Conservation (phyloP, 2,329 filamentous ascomycete species). For the Fusarium sp. region DNA sequence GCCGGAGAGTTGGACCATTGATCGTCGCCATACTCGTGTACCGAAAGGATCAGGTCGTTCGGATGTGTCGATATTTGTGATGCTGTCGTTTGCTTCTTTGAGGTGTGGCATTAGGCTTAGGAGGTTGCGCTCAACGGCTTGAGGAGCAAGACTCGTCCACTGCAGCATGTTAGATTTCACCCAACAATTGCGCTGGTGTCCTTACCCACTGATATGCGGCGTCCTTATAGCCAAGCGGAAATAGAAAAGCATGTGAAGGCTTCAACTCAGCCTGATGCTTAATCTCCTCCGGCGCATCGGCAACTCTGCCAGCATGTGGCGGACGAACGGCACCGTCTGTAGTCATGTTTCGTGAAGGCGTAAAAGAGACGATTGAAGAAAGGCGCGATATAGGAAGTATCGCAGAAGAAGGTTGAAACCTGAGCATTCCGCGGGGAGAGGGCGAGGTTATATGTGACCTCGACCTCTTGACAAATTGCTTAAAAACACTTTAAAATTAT, state of each 20-base stretch:
- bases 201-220: conserved; percentile 91
- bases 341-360: conserved; percentile 52
- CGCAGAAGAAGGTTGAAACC: conserved; percentile 56
- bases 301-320: conserved; percentile 34
- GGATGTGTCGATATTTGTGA: conserved; percentile 59
- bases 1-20: conserved; percentile 85
- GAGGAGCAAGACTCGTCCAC: conserved; percentile 89
- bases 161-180: conserved; percentile 51
- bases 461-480: conserved; percentile 38
- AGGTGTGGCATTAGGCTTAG: conserved; percentile 88
- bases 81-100: conserved; percentile 78
- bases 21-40: conserved; percentile 85
- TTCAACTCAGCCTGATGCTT: conserved; percentile 49
- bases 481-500: conserved; percentile 37
- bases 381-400: conserved; percentile 60
- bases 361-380: conserved; percentile 49
- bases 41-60: conserved; percentile 82
- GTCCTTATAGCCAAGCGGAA: conserved; percentile 92
- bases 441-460: conserved; percentile 40
- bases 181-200: not conserved
- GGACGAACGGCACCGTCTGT: conserved; percentile 50
- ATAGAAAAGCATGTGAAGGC: conserved; percentile 63
- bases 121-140: conserved; percentile 87
- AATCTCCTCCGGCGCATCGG: conserved; percentile 42
- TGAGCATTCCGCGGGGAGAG: conserved; percentile 59